Conservation (phyloP, 768 basidiomycete genomes). For the Tricholoma hemisulphureum region DNA sequence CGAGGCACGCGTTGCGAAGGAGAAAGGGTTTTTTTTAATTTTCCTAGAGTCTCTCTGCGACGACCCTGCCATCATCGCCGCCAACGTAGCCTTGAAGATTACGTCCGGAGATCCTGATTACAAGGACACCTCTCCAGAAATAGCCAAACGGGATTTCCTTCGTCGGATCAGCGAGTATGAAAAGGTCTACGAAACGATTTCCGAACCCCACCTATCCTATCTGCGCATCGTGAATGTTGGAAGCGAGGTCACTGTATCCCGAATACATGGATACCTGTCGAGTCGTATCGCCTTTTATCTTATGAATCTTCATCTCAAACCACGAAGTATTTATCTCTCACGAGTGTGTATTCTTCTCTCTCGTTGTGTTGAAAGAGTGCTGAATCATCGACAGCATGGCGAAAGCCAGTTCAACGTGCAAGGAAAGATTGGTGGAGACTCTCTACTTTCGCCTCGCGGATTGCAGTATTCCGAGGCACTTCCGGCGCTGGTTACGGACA, state of each 20-base stretch:
- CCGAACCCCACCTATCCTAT: slow-evolving; percentile 87
- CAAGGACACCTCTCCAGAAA: slow-evolving; percentile 79
- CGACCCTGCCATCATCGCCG: slow-evolving; percentile 90
- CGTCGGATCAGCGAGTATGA: slow-evolving; percentile 93
- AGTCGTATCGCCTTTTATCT: slow-evolving; percentile 97
- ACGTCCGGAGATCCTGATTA: slow-evolving; percentile 98
- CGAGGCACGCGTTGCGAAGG: slow-evolving; percentile 76
- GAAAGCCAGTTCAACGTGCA: slow-evolving; percentile 97
- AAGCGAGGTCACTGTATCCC: slow-evolving; percentile 77
- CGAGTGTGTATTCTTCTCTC: slow-evolving; percentile 54
- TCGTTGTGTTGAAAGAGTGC: slow-evolving; percentile 3
- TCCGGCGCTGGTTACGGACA: slow-evolving; percentile 83
- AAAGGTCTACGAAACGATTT: slow-evolving; percentile 91
- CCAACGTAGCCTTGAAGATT: slow-evolving; percentile 96
- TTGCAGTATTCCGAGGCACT: slow-evolving; percentile 83
- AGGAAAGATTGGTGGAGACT: slow-evolving; percentile 98
- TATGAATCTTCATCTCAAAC: slow-evolving; percentile 97
- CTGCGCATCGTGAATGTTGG: slow-evolving; percentile 93
- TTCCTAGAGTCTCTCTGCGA: slow-evolving; percentile 96
- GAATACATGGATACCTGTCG: slow-evolving; percentile 93
- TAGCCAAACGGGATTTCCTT: slow-evolving; percentile 87
- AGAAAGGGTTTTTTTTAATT: slow-evolving; percentile 83
- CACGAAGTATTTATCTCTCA: slow-evolving; percentile 94
- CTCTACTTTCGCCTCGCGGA: slow-evolving; percentile 79
- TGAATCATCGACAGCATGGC: slow-evolving; percentile 66